A percentile compares a stretch with the other conserved stretches of the same genome.
Conservation (phyloP, 1,139 yeast species). For the Diutina sp. region DNA sequence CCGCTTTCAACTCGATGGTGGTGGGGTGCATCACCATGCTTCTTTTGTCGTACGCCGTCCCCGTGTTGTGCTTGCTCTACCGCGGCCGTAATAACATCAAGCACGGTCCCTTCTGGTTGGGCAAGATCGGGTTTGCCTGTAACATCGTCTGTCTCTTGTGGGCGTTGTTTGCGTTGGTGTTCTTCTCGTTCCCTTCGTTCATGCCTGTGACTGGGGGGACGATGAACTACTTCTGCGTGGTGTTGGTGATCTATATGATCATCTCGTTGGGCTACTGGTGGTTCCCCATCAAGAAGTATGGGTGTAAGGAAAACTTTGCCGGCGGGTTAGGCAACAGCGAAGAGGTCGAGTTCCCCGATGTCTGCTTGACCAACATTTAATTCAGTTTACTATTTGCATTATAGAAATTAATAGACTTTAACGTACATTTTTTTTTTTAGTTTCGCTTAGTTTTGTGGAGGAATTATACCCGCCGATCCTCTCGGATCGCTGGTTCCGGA, state of each 20-base stretch:
- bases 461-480: too few species aligned
- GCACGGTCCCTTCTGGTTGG: constrained; percentile 67
- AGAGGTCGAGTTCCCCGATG: constrained; percentile 35
- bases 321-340: constrained; percentile 30
- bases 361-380: constrained; percentile 18
- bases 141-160: constrained; percentile 44
- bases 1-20: constrained; percentile 45
- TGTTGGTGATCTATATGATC: constrained; percentile 40
- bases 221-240: constrained; percentile 66
- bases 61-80: constrained; percentile 37
- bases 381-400: not conserved
- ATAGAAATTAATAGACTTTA: not conserved
- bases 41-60: constrained; percentile 35
- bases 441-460: not conserved
- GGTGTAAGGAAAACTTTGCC: constrained; percentile 24
- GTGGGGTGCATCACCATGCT: constrained; percentile 44
- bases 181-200: constrained; percentile 55
- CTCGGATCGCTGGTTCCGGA: too few species aligned
- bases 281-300: constrained; percentile 28
- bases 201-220: constrained; percentile 50
- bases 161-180: constrained; percentile 48
- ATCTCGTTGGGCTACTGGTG: constrained; percentile 49
- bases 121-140: constrained; percentile 42
- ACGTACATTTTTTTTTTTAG: not conserved
- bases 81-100: constrained; percentile 47